These are phyloP conservation scores for Macroventuria anomochaeta DNA, from an alignment of 2,329 filamentous ascomycete species.

Conservation along the genomic window DNA sequence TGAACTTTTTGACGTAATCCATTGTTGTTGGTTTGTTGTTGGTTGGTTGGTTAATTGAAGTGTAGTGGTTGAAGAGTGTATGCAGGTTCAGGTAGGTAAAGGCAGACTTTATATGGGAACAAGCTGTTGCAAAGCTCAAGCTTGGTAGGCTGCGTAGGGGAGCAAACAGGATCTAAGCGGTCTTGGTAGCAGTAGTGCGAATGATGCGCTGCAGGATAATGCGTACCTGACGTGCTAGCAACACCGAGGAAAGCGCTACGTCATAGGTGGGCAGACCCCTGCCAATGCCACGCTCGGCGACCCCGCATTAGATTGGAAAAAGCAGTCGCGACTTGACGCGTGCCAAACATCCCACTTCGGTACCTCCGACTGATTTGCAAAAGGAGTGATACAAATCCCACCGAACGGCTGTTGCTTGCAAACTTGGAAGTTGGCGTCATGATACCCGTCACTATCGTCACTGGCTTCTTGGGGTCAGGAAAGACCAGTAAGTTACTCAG, in stretches of 20 bases:
- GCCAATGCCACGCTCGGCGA: conserved; percentile 2
- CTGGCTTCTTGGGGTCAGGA: conserved; percentile 92
- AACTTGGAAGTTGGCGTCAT: conserved; percentile 20
- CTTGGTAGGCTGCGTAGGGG: conserved; percentile 16
- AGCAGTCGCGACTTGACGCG: conserved; percentile 11
- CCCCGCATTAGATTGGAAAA: conserved; percentile 19
- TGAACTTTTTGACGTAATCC: conserved; percentile 58
- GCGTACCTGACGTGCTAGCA: conserved; percentile 14
- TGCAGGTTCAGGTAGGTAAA: conserved; percentile 7
- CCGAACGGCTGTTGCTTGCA: neutral
- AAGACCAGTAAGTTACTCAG: conserved; percentile 71
- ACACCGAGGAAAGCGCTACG: conserved; percentile 6
- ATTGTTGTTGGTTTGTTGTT: conserved; percentile 39
- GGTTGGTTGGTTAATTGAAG: conserved; percentile 8
- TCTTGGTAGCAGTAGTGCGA: conserved; percentile 14
- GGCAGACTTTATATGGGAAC: conserved; percentile 8
- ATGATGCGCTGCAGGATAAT: conserved; percentile 14
- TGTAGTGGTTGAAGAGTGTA: conserved; percentile 8
- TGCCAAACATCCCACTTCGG: conserved; percentile 13
- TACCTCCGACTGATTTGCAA: conserved; percentile 3
- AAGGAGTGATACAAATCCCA: conserved; percentile 5
- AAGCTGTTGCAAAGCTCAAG: conserved; percentile 11
- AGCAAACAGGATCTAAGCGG: conserved; percentile 17
- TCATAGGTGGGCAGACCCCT: conserved; percentile 5
- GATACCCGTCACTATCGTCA: conserved; percentile 92